These are phyloP conservation scores for Echium plantagineum DNA, from an alignment of 257 asterid species.

Conservation along the genomic window DNA sequence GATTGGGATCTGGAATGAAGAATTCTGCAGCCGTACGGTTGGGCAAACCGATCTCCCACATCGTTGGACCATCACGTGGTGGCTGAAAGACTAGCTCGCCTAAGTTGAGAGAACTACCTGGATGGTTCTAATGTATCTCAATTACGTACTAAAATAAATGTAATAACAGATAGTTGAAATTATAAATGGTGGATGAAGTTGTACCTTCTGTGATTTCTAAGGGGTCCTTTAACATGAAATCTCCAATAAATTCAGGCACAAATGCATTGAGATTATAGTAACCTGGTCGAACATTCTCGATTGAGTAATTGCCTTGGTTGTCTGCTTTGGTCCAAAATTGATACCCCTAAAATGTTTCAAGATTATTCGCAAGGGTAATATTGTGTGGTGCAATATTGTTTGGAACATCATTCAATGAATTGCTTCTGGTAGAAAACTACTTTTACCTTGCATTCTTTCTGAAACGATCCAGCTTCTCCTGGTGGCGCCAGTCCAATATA, in stretches of 20 bases:
- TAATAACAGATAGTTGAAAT: background rate
- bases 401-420: background rate
- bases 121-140: slow-evolving; percentile 6
- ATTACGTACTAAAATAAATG: background rate
- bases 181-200: background rate
- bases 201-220: slow-evolving; percentile 56
- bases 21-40: slow-evolving; percentile 83
- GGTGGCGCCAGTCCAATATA: slow-evolving; percentile 75
- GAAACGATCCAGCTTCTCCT: slow-evolving; percentile 73
- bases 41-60: slow-evolving; percentile 89
- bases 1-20: slow-evolving; percentile 74
- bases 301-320: slow-evolving; percentile 47
- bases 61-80: slow-evolving; percentile 70
- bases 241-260: slow-evolving; percentile 79
- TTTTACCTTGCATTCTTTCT: slow-evolving; percentile 69
- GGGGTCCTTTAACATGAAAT: slow-evolving; percentile 36
- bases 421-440: background rate
- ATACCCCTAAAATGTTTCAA: slow-evolving; percentile 40
- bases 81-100: slow-evolving; percentile 52
- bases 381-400: background rate
- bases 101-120: slow-evolving; percentile 37
- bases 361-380: background rate
- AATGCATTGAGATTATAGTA: slow-evolving; percentile 65
- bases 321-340: slow-evolving; percentile 76
- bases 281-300: slow-evolving; percentile 40